Evolutionary conservation across 805 yeast species (phyloP).

Genomic region (Peterozyma xylosa): DNA sequence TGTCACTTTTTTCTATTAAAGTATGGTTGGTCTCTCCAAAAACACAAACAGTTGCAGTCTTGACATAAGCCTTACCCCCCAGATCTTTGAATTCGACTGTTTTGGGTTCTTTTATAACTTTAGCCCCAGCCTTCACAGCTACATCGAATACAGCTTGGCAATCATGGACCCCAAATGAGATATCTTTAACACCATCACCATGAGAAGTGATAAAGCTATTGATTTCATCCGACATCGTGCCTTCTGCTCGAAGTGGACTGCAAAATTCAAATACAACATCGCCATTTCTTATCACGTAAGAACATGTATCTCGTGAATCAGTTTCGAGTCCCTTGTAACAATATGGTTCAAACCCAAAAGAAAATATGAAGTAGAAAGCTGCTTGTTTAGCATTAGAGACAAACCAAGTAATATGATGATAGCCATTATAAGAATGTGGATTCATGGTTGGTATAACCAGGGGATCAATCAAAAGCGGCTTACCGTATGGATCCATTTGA

Average conservation of each 20-base stretch:
- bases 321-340: slow-evolving; percentile 68
- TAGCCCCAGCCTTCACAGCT: slow-evolving; percentile 51
- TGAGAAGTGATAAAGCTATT: slow-evolving; percentile 44
- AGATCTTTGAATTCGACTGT: slow-evolving; percentile 14
- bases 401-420: slow-evolving; percentile 63
- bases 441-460: slow-evolving; percentile 12
- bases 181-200: slow-evolving; percentile 79
- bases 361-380: slow-evolving; percentile 43
- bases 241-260: slow-evolving; percentile 22
- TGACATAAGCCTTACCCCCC: slow-evolving; percentile 23
- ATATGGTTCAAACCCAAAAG: slow-evolving; percentile 56
- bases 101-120: slow-evolving; percentile 19
- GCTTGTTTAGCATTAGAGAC: slow-evolving; percentile 66
- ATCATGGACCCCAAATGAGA: slow-evolving; percentile 55
- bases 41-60: slow-evolving; percentile 42
- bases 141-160: slow-evolving; percentile 33
- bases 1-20: slow-evolving; percentile 37
- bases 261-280: slow-evolving; percentile 40
- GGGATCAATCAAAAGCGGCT: not conserved
- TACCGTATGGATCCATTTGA: too few relatives aligned
- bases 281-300: slow-evolving; percentile 58
- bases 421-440: slow-evolving; percentile 23
- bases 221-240: slow-evolving; percentile 20
- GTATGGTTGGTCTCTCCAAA: slow-evolving; percentile 68
- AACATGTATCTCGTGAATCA: slow-evolving; percentile 43